phyloP scores from a whole-genome alignment of 2,329 filamentous ascomycete genomes.

The Thermothelomyces thermophilus region DNA sequence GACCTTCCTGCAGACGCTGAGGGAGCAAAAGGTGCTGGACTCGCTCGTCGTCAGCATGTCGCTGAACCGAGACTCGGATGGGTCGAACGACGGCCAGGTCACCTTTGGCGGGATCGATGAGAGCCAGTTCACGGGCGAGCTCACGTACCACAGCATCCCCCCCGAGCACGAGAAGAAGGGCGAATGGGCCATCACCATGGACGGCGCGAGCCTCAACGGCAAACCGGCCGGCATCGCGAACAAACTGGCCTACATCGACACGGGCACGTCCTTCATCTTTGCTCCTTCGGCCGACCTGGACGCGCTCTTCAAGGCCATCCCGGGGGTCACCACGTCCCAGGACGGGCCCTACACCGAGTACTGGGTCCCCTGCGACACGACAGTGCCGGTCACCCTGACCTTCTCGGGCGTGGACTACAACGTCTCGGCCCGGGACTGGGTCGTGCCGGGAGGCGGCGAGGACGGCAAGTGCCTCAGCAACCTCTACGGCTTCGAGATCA shows the following conservation, averaged over 20 bases:
- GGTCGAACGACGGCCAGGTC: constrained; percentile 64
- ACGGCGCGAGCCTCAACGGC: constrained; percentile 57
- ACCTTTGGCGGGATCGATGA: constrained; percentile 67
- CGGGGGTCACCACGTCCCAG: constrained; percentile 43
- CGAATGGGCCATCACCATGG: constrained; percentile 68
- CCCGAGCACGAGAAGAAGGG: constrained; percentile 36
- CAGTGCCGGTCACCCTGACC: constrained; percentile 52
- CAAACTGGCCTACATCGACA: constrained; percentile 68
- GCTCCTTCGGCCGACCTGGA: constrained; percentile 61
- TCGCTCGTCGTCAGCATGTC: constrained; percentile 65
- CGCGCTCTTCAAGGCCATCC: constrained; percentile 60
- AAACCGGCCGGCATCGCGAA: constrained; percentile 45
- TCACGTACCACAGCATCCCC: constrained; percentile 57
- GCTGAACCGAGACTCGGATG: constrained; percentile 60
- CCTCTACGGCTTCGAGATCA: constrained; percentile 65
- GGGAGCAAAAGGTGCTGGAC: constrained; percentile 47
- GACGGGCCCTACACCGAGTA: constrained; percentile 54
- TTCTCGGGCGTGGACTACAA: constrained; percentile 63
- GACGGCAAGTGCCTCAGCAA: constrained; percentile 59
- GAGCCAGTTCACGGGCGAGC: constrained; percentile 58
- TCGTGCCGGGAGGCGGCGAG: constrained; percentile 38
- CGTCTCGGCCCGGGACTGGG: constrained; percentile 65
- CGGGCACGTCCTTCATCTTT: constrained; percentile 74
- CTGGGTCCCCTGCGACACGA: constrained; percentile 65
- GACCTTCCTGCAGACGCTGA: constrained; percentile 61